Evolutionary conservation across 768 basidiomycete genomes (phyloP).

Genomic region (Punctularia strigosozonata): DNA sequence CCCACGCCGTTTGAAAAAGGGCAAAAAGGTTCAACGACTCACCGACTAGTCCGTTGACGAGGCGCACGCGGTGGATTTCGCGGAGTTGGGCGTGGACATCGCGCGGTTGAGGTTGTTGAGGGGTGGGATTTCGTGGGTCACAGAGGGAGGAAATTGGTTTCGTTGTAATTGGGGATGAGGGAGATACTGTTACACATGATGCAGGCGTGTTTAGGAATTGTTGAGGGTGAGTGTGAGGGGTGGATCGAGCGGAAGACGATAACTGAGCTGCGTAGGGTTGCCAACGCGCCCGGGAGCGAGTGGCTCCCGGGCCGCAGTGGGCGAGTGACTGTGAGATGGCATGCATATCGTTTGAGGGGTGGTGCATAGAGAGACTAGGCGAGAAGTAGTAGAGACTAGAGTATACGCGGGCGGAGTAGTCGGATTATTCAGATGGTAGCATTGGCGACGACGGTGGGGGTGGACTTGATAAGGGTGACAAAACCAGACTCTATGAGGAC

Average conservation of each 20-base stretch:
- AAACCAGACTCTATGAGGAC: too few relatives aligned
- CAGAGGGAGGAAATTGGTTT: slow-evolving; percentile 6
- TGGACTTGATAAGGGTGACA: too few relatives aligned
- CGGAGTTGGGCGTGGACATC: slow-evolving; percentile 25
- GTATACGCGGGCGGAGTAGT: neutral
- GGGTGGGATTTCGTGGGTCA: slow-evolving; percentile 16
- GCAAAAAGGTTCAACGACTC: slow-evolving; percentile 14
- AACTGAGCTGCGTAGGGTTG: slow-evolving; percentile 55
- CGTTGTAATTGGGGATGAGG: slow-evolving; percentile 24
- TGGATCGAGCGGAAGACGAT: too few relatives aligned
- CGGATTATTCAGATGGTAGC: neutral
- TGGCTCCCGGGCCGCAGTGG: slow-evolving; percentile 55
- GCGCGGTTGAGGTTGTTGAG: slow-evolving; percentile 13
- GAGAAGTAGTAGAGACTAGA: neutral
- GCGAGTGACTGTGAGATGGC: slow-evolving; percentile 40
- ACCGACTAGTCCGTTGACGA: slow-evolving; percentile 63
- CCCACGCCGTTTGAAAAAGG: too few relatives aligned
- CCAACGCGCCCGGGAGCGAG: slow-evolving; percentile 66
- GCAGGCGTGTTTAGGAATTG: slow-evolving; percentile 50
- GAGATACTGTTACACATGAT: slow-evolving; percentile 39
- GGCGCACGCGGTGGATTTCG: slow-evolving; percentile 47
- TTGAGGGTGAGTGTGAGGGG: slow-evolving; percentile 27
- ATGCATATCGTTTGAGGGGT: slow-evolving; percentile 14
- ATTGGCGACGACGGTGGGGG: too few relatives aligned
- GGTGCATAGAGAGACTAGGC: neutral